phyloP scores from a whole-genome alignment of 2,329 filamentous ascomycete genomes.

The Massarina eburnea region DNA sequence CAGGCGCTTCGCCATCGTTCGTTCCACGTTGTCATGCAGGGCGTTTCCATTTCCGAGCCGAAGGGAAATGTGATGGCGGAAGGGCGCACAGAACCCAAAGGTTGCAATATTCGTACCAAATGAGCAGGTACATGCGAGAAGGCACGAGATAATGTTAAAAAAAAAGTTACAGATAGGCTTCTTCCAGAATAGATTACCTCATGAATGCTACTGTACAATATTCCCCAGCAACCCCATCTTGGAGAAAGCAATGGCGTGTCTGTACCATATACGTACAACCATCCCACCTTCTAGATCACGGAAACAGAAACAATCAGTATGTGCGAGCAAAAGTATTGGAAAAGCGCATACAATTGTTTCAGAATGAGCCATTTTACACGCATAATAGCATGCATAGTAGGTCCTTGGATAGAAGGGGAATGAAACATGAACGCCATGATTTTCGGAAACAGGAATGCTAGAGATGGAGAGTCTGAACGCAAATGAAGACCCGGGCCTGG shows the following conservation, averaged over 20 bases:
- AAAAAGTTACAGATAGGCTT: too few species aligned
- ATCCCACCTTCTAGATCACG: neutral
- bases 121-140: too few species aligned
- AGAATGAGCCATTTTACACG: slow-evolving; percentile 26
- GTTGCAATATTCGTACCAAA: slow-evolving; percentile 1
- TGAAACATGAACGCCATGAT: slow-evolving; percentile 13
- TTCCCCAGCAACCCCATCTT: neutral
- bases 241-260: neutral
- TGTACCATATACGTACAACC: neutral
- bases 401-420: slow-evolving; percentile 3
- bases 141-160: too few species aligned
- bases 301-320: slow-evolving; percentile 7
- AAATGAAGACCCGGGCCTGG: neutral
- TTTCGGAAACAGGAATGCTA: slow-evolving; percentile 10
- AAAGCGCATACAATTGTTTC: slow-evolving; percentile 31
- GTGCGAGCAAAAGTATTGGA: slow-evolving; percentile 6
- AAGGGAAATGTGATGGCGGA: neutral
- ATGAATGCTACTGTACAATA: neutral
- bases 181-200: neutral
- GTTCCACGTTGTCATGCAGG: slow-evolving; percentile 28
- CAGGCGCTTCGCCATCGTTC: slow-evolving; percentile 17
- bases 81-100: too few species aligned
- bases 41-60: slow-evolving; percentile 4
- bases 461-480: neutral
- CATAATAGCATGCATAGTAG: slow-evolving; percentile 26